Evolutionary conservation across 768 basidiomycete genomes (phyloP).

Genomic region (Auriculariales sp.): DNA sequence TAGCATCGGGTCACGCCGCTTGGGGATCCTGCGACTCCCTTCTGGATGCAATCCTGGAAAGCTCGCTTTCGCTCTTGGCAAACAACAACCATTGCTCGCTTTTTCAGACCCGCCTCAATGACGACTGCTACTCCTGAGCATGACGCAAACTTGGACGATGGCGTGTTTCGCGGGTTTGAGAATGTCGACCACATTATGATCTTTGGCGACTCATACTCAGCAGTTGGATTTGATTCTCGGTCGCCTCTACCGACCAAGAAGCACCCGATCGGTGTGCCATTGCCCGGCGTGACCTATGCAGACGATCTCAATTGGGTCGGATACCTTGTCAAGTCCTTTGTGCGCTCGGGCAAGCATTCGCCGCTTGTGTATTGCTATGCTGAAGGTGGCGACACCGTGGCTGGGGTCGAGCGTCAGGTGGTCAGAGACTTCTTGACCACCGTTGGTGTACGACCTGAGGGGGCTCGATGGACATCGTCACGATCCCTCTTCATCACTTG

Average conservation of each 20-base stretch:
- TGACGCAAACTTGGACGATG: no score
- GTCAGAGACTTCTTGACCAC: slow-evolving; percentile 22
- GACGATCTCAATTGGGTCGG: slow-evolving; percentile 49
- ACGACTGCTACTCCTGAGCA: no score
- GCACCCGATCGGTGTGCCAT: slow-evolving; percentile 33
- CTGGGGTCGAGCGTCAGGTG: slow-evolving; percentile 28
- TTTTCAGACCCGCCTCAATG: no score
- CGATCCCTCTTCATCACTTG: slow-evolving; percentile 32
- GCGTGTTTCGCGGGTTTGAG: no score
- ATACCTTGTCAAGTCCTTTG: slow-evolving; percentile 30
- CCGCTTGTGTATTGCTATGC: slow-evolving; percentile 48
- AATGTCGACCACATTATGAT: not conserved
- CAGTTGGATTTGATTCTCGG: slow-evolving; percentile 17
- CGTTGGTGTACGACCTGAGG: slow-evolving; percentile 21
- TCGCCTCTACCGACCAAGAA: slow-evolving; percentile 20
- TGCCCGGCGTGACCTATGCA: slow-evolving; percentile 34
- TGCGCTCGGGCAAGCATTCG: slow-evolving; percentile 13
- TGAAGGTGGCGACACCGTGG: slow-evolving; percentile 32
- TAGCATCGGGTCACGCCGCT: no score
- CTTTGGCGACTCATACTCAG: slow-evolving; percentile 43
- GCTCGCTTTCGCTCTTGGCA: no score
- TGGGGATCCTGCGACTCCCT: no score
- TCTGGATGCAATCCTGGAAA: no score
- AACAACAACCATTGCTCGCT: no score
- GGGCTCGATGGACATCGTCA: slow-evolving; percentile 26